Conservation (phyloP, 352 stramenopile species). For the Pythium rhizo-oryzae region DNA sequence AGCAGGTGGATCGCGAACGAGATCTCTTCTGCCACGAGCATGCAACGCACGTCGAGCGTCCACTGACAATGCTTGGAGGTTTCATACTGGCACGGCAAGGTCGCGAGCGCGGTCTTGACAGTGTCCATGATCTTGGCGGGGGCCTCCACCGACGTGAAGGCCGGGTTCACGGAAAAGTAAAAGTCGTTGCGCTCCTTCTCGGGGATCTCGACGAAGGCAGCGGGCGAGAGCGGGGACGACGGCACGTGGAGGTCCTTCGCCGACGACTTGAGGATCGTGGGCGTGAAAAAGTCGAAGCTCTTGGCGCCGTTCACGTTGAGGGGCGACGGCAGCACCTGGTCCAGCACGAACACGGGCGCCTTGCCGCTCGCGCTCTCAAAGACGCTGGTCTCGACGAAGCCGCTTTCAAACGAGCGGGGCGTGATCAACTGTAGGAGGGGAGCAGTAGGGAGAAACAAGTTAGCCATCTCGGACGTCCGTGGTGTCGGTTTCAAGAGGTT, state of each 20-base stretch:
- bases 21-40: constrained; percentile 75
- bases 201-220: constrained; percentile 53
- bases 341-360: constrained; percentile 35
- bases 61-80: constrained; percentile 38
- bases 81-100: constrained; percentile 47
- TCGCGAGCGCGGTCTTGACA: constrained; percentile 36
- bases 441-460: constrained; percentile 1
- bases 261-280: constrained; percentile 21
- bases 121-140: constrained; percentile 58
- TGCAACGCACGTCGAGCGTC: constrained; percentile 50
- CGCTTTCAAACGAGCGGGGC: constrained; percentile 20
- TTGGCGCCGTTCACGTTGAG: constrained; percentile 16
- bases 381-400: constrained; percentile 30
- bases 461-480: background rate
- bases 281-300: constrained; percentile 25
- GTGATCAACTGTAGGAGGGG: constrained; percentile 26
- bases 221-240: constrained; percentile 52
- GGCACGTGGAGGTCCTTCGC: constrained; percentile 5
- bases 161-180: constrained; percentile 48
- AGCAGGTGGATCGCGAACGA: constrained; percentile 55
- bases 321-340: constrained; percentile 20
- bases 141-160: constrained; percentile 43
- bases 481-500: too few species aligned
- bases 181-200: constrained; percentile 54
- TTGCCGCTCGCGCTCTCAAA: constrained; percentile 24